Evolutionary conservation across 768 basidiomycete genomes (phyloP), one percentile per base, ranked within the genome.

Genomic region (Macrolepiota dolichaula): DNA sequence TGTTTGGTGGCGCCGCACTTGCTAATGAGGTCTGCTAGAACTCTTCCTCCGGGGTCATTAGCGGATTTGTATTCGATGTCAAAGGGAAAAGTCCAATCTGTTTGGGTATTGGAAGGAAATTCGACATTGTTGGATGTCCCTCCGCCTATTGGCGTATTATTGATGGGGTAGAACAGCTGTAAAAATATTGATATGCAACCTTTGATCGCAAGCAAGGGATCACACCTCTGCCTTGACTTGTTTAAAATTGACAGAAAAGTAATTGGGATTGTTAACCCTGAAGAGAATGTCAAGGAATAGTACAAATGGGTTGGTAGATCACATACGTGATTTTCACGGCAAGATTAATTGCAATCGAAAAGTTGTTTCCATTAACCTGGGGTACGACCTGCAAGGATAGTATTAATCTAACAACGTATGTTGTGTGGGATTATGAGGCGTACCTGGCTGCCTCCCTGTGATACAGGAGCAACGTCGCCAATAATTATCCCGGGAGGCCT

Each of bases 211-310:
- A 58, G 9, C 17, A 46, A 44, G 25, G 51, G 19, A 0, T 63
- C 72, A 55, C 71, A 88, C 88, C 42, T 87, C 72, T 3, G 86
- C 87, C 47, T 81, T 77, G 64, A 94, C 83, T 59, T 81, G 80
- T 56, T 81, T 80, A 71, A 94, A 81, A 19, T 78, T 79, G 10
- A 89, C 87, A 9, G 81, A 72, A 69, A 94, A 92, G 73, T 84
- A 92, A 70, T 94, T 94, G 29, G 92, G 92, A 67, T 94, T 94
- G 68, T 76, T 76, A 57, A 93, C 88, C 29, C 91, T 94, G 65
- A 2, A 59, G 38, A 38, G 10, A 4, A 53, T 3, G 29, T 35
- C 11, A 42, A 9, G 15, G 4, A 36, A 56, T 59, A 35, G 59
- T 38, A 70, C 62, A 22, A 27, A 19, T 35, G 15, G 17, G 35